phyloP scores from a whole-genome alignment of 2,329 filamentous ascomycete species.

The Trichoderma sp. region DNA sequence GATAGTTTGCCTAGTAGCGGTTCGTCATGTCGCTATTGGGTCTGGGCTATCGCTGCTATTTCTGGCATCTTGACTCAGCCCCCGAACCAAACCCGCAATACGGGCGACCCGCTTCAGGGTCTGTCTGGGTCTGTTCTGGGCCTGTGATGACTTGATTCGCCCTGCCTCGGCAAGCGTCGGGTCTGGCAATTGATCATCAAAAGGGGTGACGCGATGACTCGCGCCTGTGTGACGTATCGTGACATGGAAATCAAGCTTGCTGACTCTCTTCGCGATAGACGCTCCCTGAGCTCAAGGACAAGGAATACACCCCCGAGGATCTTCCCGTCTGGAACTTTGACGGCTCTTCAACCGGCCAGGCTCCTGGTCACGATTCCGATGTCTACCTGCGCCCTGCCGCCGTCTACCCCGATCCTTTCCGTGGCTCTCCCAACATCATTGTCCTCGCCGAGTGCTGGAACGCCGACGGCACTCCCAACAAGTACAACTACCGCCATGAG shows the following conservation, averaged over 20 bases:
- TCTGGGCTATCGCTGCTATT: background rate
- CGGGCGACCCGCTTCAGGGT: conserved; percentile 1
- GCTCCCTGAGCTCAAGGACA: conserved; percentile 40
- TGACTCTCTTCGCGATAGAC: conserved; percentile 41
- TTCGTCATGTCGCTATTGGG: background rate
- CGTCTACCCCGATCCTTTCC: conserved; percentile 90
- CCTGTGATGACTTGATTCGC: background rate
- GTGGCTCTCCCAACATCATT: conserved; percentile 84
- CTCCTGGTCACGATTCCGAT: conserved; percentile 93
- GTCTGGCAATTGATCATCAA: background rate
- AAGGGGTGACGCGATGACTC: conserved; percentile 7
- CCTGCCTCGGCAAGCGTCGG: conserved; percentile 16
- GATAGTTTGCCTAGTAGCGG: background rate
- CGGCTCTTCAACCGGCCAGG: conserved; percentile 89
- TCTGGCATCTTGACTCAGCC: background rate
- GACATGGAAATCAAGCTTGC: background rate
- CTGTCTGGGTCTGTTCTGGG: background rate
- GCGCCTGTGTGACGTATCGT: background rate
- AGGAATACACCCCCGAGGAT: conserved; percentile 53
- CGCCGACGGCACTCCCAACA: conserved; percentile 91
- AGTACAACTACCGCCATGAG: conserved; percentile 97
- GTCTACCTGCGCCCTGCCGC: conserved; percentile 92
- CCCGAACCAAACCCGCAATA: background rate
- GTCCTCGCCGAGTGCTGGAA: conserved; percentile 96
- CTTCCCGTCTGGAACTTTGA: conserved; percentile 60